Evolutionary conservation across 176 grass and related monocot species (phyloP).

Genomic region (Stipa capillata): DNA sequence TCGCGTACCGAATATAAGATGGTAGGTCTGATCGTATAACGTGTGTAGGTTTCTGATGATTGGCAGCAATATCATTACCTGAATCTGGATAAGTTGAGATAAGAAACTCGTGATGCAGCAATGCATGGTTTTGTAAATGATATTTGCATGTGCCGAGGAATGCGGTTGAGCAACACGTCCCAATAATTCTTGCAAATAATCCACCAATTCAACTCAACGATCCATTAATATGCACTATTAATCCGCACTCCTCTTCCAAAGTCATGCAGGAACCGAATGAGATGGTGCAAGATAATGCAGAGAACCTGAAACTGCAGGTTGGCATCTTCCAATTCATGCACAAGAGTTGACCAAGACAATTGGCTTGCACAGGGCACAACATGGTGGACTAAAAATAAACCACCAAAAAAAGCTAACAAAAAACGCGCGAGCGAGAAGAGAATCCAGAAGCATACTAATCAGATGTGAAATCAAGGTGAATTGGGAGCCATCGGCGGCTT

Average conservation of each 20-base stretch:
- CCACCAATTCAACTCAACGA: neutral
- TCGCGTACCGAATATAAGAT: neutral
- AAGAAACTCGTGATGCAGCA: neutral
- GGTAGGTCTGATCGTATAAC: neutral
- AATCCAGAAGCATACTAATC: neutral
- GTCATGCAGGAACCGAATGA: conserved; percentile 1
- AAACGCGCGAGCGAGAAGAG: neutral
- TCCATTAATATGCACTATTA: neutral
- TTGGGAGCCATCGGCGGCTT: conserved; percentile 53
- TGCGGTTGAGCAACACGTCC: neutral
- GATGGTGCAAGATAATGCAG: neutral
- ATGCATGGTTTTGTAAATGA: neutral
- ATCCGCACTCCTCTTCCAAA: neutral
- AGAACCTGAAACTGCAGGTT: neutral
- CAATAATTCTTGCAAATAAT: neutral
- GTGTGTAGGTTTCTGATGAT: conserved; percentile 20
- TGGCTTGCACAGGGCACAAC: neutral
- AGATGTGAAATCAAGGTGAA: conserved; percentile 29
- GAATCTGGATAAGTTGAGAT: conserved; percentile 1
- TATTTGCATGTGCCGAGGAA: conserved; percentile 22
- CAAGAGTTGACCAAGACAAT: conserved; percentile 11
- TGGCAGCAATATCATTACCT: conserved; percentile 10
- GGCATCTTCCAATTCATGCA: conserved; percentile 1
- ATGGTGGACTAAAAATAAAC: conserved; percentile 13
- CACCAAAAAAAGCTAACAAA: neutral